These are phyloP conservation scores for Russula sp. DNA, from an alignment of 768 basidiomycete species.

Conservation along the genomic window DNA sequence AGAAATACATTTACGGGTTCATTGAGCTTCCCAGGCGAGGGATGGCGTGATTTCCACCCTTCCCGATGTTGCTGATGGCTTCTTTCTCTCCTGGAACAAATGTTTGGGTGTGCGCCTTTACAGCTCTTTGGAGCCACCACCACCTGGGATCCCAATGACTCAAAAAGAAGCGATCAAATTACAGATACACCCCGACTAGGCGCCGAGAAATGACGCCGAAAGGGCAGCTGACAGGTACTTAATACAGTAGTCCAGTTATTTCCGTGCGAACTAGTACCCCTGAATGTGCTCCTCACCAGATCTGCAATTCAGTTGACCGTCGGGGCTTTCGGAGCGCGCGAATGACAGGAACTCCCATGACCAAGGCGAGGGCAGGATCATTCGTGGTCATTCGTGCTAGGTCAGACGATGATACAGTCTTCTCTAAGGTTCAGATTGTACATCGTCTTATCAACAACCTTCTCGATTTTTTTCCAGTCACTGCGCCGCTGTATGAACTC, in stretches of 20 bases:
- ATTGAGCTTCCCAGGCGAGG: not conserved
- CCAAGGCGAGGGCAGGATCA: not conserved
- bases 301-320: not conserved
- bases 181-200: not conserved
- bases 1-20: not conserved
- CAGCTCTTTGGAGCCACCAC: not conserved
- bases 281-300: not conserved
- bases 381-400: not conserved
- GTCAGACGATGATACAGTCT: slow-evolving; percentile 57
- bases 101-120: not conserved
- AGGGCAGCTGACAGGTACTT: slow-evolving; percentile 14
- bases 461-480: slow-evolving; percentile 99
- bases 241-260: not conserved
- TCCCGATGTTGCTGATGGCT: not conserved
- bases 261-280: not conserved
- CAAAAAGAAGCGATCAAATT: slow-evolving; percentile 1
- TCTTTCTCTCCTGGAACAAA: slow-evolving; percentile 3
- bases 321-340: not conserved
- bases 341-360: not conserved
- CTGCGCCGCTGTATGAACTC: slow-evolving; percentile 92
- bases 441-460: slow-evolving; percentile 91
- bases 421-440: slow-evolving; percentile 91
- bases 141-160: slow-evolving; percentile 4
- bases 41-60: not conserved
- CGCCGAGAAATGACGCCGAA: slow-evolving; percentile 6